Base-by-base conservation (phyloP, 352 stramenopile genomes). In the Phytopythium sindhum region DNA sequence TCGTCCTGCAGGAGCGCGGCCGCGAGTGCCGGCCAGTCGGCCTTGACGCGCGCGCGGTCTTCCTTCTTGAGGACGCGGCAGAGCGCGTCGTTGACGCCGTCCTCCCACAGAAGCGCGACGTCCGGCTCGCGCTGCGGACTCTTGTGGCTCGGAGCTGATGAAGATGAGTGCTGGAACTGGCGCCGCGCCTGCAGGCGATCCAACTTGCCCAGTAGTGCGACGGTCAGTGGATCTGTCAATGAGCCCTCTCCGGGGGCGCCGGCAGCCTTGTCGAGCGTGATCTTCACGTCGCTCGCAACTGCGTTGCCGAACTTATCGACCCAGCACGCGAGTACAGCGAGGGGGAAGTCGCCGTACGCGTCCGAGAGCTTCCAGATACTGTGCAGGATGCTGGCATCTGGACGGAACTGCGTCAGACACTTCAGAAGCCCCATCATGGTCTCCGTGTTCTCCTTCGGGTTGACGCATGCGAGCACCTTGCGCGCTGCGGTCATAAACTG, bases 381-480 rank as follows among this genome's bases (percentile, higher is more conserved):
- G 48, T 93, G 84, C 11, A 95, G 67, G n/a, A 90, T 71, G 26
- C 73, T 88, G 11, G 65, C 58, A 44, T 95, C 84, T 7, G 86
- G 86, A 6, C 66, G 72, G 58, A 90, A 89, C 33, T 87, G 83
- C 54, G 91, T 70, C 35, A 95, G 60, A 57, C 85, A 91, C 63
- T 91, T 93, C 21, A 91, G 69, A 60, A 95, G 60, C 0, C 86
- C 86, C 31, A 75, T 89, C 63, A 95, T 78, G 8, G 84, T 86
- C 63, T 95, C 86, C 1, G 71, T 72, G 29, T 80, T 87, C 55
- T 92, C 83, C 8, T 82, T 76, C 2, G 84, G 80, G 53, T 90
- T 88, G 28, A 91, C 71, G 58, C 86, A 93, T 17, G 79, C 83
- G 0, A 95, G 63, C 28, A 95, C 83, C 57, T 92, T 95, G 44